These are phyloP conservation scores for Geum urbanum DNA, from an alignment of 306 rosid species.

Conservation along the genomic window DNA sequence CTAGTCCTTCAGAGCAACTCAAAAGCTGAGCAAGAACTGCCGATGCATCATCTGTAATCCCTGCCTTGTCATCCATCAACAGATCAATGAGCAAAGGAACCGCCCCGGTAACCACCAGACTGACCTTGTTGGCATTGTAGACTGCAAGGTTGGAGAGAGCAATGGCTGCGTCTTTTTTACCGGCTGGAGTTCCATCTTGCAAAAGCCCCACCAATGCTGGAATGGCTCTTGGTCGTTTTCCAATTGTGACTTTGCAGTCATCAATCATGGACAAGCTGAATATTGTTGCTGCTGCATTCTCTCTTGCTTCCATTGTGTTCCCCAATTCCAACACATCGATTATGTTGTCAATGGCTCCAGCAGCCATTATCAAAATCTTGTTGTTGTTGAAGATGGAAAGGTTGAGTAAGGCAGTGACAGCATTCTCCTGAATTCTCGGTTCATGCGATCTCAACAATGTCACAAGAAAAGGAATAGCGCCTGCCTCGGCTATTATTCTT, in stretches of 20 bases:
- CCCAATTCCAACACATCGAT: conserved; percentile 68
- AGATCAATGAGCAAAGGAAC: conserved; percentile 57
- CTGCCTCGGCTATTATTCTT: conserved; percentile 80
- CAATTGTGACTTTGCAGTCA: conserved; percentile 67
- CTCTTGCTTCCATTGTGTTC: conserved; percentile 79
- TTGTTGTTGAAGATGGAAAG: conserved; percentile 81
- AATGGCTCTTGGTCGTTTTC: conserved; percentile 54
- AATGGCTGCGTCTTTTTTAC: conserved; percentile 78
- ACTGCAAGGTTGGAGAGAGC: conserved; percentile 76
- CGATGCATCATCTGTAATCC: conserved; percentile 75
- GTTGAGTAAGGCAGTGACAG: conserved; percentile 77
- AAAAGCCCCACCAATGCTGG: conserved; percentile 71
- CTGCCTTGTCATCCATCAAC: conserved; percentile 76
- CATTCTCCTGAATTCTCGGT: conserved; percentile 85
- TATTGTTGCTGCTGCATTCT: conserved; percentile 84
- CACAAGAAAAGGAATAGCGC: conserved; percentile 83
- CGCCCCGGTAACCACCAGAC: conserved; percentile 52
- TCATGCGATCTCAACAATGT: conserved; percentile 58
- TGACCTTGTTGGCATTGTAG: conserved; percentile 59
- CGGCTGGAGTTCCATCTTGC: conserved; percentile 70
- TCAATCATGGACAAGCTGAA: conserved; percentile 73
- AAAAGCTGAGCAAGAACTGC: conserved; percentile 60
- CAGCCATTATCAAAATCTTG: conserved; percentile 75
- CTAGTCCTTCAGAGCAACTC: conserved; percentile 63
- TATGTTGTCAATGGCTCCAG: conserved; percentile 75